Conservation (phyloP, 768 basidiomycete genomes). For the Strobilomyces dryophilus region DNA sequence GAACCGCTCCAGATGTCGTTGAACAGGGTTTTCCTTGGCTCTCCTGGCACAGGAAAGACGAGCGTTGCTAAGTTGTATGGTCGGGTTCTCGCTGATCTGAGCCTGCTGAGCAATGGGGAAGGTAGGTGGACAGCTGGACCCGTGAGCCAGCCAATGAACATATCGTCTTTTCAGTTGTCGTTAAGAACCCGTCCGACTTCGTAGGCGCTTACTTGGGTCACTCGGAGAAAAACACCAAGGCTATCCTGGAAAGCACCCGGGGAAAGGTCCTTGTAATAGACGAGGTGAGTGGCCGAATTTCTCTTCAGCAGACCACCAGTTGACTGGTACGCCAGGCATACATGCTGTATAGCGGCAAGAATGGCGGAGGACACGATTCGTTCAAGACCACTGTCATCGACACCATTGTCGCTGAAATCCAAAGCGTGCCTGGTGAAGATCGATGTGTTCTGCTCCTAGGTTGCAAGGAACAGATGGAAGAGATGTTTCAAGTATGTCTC, state of each 20-base stretch:
- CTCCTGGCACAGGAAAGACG: constrained; percentile 71
- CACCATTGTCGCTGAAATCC: constrained; percentile 71
- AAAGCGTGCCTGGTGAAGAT: constrained; percentile 65
- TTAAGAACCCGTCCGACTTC: constrained; percentile 69
- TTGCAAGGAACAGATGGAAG: constrained; percentile 61
- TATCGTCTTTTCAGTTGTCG: constrained; percentile 40
- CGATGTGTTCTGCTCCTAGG: constrained; percentile 63
- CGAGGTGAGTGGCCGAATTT: constrained; percentile 41
- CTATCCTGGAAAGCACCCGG: constrained; percentile 50
- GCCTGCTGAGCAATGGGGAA: constrained; percentile 70
- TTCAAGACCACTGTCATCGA: constrained; percentile 71
- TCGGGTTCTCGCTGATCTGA: constrained; percentile 54
- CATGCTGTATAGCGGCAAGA: constrained; percentile 52
- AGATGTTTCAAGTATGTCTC: constrained; percentile 63
- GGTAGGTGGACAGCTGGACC: constrained; percentile 32
- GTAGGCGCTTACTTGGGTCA: constrained; percentile 54
- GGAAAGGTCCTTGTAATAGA: constrained; percentile 73
- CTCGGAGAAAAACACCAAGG: constrained; percentile 63
- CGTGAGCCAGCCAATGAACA: neutral
- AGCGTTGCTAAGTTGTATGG: constrained; percentile 67
- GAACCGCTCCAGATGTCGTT: constrained; percentile 51
- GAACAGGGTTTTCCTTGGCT: constrained; percentile 63
- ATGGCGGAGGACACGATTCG: constrained; percentile 35
- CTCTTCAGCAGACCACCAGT: neutral
- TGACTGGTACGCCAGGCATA: constrained; percentile 8